phyloP scores from a whole-genome alignment of 148 eudicot genomes.

The Salicornia ramosissima region DNA sequence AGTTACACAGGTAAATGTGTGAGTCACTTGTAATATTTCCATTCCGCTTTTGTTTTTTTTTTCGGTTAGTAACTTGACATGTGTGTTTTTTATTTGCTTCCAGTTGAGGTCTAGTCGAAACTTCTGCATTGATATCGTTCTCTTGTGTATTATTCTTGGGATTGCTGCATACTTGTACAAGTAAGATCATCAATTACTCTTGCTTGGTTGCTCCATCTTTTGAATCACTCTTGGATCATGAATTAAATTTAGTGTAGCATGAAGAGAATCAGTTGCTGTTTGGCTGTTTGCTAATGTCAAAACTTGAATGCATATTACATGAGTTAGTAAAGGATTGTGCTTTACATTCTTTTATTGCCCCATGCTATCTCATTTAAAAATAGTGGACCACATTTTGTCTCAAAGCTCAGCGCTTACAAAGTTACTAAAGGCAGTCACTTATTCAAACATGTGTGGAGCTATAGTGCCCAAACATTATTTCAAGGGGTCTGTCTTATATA shows the following conservation, averaged over 20 bases:
- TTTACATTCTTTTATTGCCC: background rate
- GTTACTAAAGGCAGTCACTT: background rate
- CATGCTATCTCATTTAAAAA: background rate
- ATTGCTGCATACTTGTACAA: conserved; percentile 96
- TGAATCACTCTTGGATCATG: background rate
- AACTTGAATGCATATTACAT: background rate
- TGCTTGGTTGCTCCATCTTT: background rate
- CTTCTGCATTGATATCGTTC: conserved; percentile 87
- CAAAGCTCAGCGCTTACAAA: background rate
- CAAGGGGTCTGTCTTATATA: background rate
- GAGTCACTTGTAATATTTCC: too few species aligned
- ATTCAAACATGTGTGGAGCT: background rate
- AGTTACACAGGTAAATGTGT: conserved; percentile 89
- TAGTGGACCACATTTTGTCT: background rate
- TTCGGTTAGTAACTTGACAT: conserved; percentile 7
- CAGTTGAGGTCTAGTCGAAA: conserved; percentile 98
- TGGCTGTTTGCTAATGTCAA: background rate
- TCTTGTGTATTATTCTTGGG: conserved; percentile 87
- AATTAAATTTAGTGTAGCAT: background rate
- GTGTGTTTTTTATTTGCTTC: conserved; percentile 9
- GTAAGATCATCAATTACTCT: conserved; percentile 41
- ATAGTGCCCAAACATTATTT: background rate
- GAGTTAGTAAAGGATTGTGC: background rate
- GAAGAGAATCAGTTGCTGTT: background rate
- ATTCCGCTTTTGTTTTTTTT: too few species aligned